A percentile compares a stretch with the other conserved stretches of the same genome.
These are phyloP conservation scores for Eucalyptus cloeziana DNA, from an alignment of 345 rosid genomes.

Conservation along the genomic window DNA sequence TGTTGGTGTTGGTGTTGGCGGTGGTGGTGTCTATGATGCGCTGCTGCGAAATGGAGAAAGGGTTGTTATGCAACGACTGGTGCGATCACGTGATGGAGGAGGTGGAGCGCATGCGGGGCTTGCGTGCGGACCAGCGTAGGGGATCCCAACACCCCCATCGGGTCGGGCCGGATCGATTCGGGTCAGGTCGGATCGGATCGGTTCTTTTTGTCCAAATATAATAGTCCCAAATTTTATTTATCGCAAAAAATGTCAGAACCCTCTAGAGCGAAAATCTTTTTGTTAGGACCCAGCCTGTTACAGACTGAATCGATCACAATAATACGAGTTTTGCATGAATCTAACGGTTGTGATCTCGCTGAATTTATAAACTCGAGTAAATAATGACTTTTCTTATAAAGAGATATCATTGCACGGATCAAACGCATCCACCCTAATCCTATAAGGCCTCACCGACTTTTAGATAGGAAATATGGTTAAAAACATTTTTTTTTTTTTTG, in stretches of 20 bases:
- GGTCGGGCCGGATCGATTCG: background rate
- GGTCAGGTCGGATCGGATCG: background rate
- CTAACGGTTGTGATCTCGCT: background rate
- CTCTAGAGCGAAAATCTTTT: rapidly evolving
- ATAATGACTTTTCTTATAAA: background rate
- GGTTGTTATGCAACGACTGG: background rate
- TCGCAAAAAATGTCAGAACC: background rate
- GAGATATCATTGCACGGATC: background rate
- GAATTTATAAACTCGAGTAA: rapidly evolving
- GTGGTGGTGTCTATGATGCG: background rate
- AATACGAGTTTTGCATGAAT: background rate
- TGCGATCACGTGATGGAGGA: background rate
- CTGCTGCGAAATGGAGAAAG: background rate
- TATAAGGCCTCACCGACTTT: background rate
- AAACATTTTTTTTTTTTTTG: background rate
- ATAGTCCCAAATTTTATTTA: background rate
- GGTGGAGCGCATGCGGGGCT: background rate
- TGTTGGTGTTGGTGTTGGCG: background rate
- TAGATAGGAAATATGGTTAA: background rate
- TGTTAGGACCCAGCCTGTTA: rapidly evolving
- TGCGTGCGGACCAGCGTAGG: background rate
- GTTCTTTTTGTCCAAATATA: background rate
- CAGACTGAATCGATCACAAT: background rate
- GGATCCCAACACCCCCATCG: background rate
- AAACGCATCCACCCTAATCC: rapidly evolving